Base-by-base conservation (phyloP, 108 stramenopile genomes). In the Cafeteria roenbergensis region DNA sequence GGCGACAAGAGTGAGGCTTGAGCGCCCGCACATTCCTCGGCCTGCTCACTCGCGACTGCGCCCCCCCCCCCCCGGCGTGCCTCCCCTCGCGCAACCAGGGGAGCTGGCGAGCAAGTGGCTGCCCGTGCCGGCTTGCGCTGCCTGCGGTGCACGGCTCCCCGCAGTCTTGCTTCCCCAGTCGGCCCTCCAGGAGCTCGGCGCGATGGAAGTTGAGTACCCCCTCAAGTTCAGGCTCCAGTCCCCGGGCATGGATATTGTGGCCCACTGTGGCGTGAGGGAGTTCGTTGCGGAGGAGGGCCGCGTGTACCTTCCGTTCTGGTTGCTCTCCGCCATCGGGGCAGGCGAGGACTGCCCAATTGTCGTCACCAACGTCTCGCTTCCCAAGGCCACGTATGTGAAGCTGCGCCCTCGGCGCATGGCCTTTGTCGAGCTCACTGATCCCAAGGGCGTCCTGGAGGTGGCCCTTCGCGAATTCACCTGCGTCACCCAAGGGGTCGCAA, bases 251-350 rank as follows among this genome's bases (percentile, higher is more conserved):
- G 85, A 86, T 32, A 90, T 82, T 1, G 67, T 68, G 33, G 94
- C 95, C 14, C 97, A 99, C 70, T 89, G 87, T 55, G 95, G 95
- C 48, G 95, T 97, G 24, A 73, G 96, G 35, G 98, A 99, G 79
- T 99, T 99, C 78, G 93, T 93, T n/a, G 94, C 98, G 8, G 87
- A 90, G 56, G 95, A 97, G 75, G 98, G 98, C 24, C 82, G 80
- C 28, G 92, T 91, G 69, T 94, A 93, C 80, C 86, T 99, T 72
- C 98, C 98, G 1, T 91, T 87, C 74, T 99, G 98, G 98, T 92
- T 99, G 90, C 97, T 99, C 95, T 90, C 91, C 58, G 92, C 91
- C 61, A 72, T 94, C 31, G 51, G 91, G 24, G 80, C 90, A 32
- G 84, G 86, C 69, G 94, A 95, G 69, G 94, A 92, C 0, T 66